Evolutionary conservation across 2,329 filamentous ascomycete genomes (phyloP).

Genomic region (Aspergillus quadrilineatus): DNA sequence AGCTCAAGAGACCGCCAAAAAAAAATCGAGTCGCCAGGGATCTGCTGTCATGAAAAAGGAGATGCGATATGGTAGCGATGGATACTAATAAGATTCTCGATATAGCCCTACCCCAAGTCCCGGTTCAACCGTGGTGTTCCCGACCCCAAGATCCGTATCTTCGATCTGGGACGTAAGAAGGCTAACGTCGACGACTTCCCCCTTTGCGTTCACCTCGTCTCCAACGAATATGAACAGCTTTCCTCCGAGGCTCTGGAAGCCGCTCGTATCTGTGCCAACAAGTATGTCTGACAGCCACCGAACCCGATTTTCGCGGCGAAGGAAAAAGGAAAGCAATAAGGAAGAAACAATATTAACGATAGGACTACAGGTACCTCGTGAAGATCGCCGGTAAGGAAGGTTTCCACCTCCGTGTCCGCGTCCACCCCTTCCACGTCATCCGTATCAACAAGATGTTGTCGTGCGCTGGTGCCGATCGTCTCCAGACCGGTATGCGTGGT

Average conservation of each 20-base stretch:
- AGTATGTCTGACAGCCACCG: constrained; percentile 57
- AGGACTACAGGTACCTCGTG: constrained; percentile 58
- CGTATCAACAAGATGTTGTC: constrained; percentile 99
- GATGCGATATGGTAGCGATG: background rate
- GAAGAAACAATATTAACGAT: background rate
- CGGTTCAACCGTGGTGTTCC: constrained; percentile 99
- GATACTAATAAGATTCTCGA: constrained; percentile 23
- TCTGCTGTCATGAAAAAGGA: background rate
- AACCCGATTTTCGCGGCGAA: background rate
- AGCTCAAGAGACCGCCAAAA: constrained; percentile 1
- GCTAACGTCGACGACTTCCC: constrained; percentile 99
- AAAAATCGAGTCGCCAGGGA: background rate
- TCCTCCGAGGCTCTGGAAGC: constrained; percentile 99
- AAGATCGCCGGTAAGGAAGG: constrained; percentile 69
- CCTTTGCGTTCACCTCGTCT: constrained; percentile 97
- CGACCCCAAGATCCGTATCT: constrained; percentile 85
- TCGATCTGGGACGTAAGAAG: constrained; percentile 98
- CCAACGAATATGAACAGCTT: constrained; percentile 99
- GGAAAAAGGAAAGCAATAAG: background rate
- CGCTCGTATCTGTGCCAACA: constrained; percentile 99
- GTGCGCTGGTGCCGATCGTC: constrained; percentile 99
- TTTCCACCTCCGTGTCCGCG: constrained; percentile 72
- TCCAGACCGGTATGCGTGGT: constrained; percentile 99
- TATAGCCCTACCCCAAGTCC: constrained; percentile 95
- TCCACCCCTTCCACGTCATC: constrained; percentile 99